Base-by-base conservation (phyloP, 1,139 yeast species). In the Meyerozyma smithsonii region DNA sequence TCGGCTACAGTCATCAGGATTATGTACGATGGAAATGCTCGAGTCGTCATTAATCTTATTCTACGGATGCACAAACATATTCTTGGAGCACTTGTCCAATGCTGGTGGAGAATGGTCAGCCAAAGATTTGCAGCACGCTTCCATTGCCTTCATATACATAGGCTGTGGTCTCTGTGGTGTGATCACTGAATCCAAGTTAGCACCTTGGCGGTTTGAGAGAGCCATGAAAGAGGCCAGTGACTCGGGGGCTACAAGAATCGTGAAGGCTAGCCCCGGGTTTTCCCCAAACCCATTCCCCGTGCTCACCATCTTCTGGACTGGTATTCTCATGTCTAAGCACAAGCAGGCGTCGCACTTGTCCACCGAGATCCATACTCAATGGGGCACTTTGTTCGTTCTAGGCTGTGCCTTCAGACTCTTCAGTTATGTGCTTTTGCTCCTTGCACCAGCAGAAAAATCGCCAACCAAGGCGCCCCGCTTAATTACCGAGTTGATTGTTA, bases 121-220 rank as follows among this genome's bases (percentile, higher is more conserved):
- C 32, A 90, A 90, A 61, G 98, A 92, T 59, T 74, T 92, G 48
- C 97, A 92, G 63, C 98, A 92, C 59, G 95, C 72, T 8, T 87
- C 96, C 12, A 90, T 92, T 61, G 98, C 98, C 1, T 92, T 92
- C 59, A 84, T 92, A 78, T 92, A 74, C 59, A 73, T 92, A 52
- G 97, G 98, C 8, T 81, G 92, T 40, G 98, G 98, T 5, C 66
- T 89, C 33, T 85, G 96, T 64, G 98, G 98, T 3, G 74, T 92
- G 21, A 66, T 90, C 34, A 71, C 88, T 8, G 98, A 92, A 59
- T 57, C 74, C 15, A 74, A 74, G 45, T 61, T 82, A 41, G 63
- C 58, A 34, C 40, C 47, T 15, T 78, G 82, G 82, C 66, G 79
- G 51, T 63, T 44, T 41, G 63, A 65, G 24, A 66, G 63, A 45